Base-by-base conservation (phyloP, 176 grass and related monocot genomes). In the Neostapfia colusana region DNA sequence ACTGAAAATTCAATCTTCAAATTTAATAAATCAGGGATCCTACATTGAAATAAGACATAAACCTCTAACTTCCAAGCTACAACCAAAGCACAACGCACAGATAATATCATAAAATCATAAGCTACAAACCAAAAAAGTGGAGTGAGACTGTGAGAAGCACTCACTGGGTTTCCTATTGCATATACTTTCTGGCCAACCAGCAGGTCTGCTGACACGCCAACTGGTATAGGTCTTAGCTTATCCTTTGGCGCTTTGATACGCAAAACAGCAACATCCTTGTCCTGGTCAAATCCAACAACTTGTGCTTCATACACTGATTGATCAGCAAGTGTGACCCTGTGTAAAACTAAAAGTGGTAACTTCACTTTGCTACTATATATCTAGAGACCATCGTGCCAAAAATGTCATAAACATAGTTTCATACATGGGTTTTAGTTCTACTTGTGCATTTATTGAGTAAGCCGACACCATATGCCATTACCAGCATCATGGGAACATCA, bases 151-250 rank as follows among this genome's bases (percentile, higher is more conserved):
- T 41, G 67, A 5, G 69, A 85, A 84, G 21, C 58, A 90, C 91
- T 90, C 71, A 99, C 95, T 40, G 95, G 95, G 78, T 99, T 99
- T 82, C 95, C 95, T 68, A 99, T 99, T 41, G 95, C 95, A 88
- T 60, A 99, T 66, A 99, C 95, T 92, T 99, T 99, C 82, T 99
- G 95, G 61, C 95, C 92, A 7, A 99, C 95, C 51, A 99, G 71
- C 70, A 99, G 75, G 67, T 99, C 87, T 39, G 95, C 85, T 73
- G 95, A 99, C 18, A 99, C 58, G 24, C 95, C 95, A 78, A 99
- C 23, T 24, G 95, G 95, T 75, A 99, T 73, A 45, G 95, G 95
- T 40, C 95, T 91, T 83, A 99, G 86, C 83, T 99, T 99, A 59
- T 95, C 87, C 43, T 86, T 95, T 75, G 89, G 87, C 68, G 91